Evolutionary conservation across 2,329 filamentous ascomycete species (phyloP).

Genomic region (Phialophora expanda): DNA sequence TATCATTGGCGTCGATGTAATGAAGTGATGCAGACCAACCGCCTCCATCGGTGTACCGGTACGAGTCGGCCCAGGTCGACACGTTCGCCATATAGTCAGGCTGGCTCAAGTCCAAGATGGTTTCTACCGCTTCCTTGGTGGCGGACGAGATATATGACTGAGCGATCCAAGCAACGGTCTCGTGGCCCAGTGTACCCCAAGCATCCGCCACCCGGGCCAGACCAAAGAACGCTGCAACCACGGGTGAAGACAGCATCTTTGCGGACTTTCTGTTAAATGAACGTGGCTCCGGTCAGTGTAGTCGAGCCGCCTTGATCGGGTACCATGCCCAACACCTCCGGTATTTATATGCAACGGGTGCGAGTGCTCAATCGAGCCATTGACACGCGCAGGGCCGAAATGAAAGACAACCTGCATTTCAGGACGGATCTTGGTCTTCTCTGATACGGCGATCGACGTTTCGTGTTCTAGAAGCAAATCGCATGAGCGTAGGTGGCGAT

Average conservation of each 20-base stretch:
- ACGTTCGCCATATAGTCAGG: constrained; percentile 57
- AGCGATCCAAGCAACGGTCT: constrained; percentile 61
- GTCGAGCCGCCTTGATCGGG: background rate
- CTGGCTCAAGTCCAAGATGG: constrained; percentile 52
- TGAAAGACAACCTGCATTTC: constrained; percentile 2
- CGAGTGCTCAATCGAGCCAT: background rate
- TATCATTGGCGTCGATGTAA: constrained; percentile 34
- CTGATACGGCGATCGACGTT: background rate
- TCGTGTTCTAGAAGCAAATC: background rate
- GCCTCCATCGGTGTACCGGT: constrained; percentile 56
- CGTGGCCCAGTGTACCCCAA: constrained; percentile 61
- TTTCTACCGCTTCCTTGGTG: constrained; percentile 53
- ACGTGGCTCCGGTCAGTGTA: background rate
- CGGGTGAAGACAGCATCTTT: constrained; percentile 69
- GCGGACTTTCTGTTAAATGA: background rate
- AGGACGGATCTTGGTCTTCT: background rate
- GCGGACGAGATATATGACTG: constrained; percentile 53
- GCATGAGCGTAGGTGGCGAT: constrained; percentile 17
- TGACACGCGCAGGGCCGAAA: background rate
- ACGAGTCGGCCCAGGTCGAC: constrained; percentile 61
- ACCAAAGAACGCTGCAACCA: constrained; percentile 90
- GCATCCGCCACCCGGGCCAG: constrained; percentile 78
- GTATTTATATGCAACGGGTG: background rate
- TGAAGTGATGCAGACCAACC: constrained; percentile 52
- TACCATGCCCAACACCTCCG: background rate